Base-by-base conservation (phyloP, 148 eudicot genomes). In the Rhododendron ferrugineum region DNA sequence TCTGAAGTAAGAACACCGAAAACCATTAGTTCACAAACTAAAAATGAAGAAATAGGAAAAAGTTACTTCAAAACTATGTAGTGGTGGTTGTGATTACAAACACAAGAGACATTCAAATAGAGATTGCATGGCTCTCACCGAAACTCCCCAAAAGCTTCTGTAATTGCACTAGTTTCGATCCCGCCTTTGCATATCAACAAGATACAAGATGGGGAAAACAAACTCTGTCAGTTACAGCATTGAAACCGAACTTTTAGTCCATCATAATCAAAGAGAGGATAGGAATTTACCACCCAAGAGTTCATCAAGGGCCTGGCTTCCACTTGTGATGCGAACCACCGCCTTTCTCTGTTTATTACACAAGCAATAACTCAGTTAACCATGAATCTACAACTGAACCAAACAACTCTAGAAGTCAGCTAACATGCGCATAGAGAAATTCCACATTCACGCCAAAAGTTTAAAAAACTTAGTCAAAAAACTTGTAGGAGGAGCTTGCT, bases 111-210 rank as follows among this genome's bases (percentile, higher is more conserved):
- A 5, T 54, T 1, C 37, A 23, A 23, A 34, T 9, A 72, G 20
- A 42, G 66, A 68, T 3, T 49, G 60, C 4, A 49, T n/a, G 26
- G 20, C 66, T 72, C 83, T 94, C 80, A 95, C 98, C 99, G 88
- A 85, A 96, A 96, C 88, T 96, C 99, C 75, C 98, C 99, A 83
- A 95, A 96, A 56, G 99, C 94, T 91, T 96, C 99, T 28, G 99
- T 96, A 40, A 96, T 96, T 58, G 97, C 90, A 52, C 73, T 68
- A 81, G 99, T 96, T 89, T 96, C 99, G 32, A 96, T 92, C 28
- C 99, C 99, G 54, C 98, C 99, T 95, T 77, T 37, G 6, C 84
- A 73, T 82, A 49, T 86, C 64, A 18, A 84, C 47, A 14, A 81
- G 13, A 58, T 11, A 47, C 32, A 46, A 42, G 60, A 52, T 30